A percentile compares a stretch with the other conserved stretches of the same genome.
These are phyloP conservation scores for Solanum lignicaule DNA, from an alignment of 257 asterid genomes.

Conservation along the genomic window DNA sequence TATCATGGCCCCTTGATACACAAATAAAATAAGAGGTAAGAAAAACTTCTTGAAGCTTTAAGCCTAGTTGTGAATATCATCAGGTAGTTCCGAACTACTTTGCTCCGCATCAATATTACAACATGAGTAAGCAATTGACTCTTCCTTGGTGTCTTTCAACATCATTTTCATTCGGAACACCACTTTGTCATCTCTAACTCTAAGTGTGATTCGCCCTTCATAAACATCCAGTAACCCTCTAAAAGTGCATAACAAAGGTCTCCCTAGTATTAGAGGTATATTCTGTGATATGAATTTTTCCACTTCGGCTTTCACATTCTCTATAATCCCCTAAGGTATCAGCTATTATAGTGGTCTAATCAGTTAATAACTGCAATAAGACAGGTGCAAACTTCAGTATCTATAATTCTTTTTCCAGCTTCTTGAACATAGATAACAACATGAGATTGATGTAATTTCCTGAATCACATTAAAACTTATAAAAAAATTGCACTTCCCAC, in stretches of 20 bases:
- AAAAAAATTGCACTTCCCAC: neutral
- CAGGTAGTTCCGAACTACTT: neutral
- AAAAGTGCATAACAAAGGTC: neutral
- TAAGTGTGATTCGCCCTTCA: neutral
- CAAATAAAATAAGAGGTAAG: neutral
- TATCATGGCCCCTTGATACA: neutral
- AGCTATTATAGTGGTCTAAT: neutral
- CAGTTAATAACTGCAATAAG: neutral
- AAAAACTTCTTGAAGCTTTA: neutral
- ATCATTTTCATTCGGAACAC: neutral
- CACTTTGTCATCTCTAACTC: neutral
- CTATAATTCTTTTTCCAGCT: neutral
- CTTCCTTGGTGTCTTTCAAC: neutral
- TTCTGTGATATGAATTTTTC: neutral
- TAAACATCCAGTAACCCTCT: neutral
- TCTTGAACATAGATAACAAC: neutral
- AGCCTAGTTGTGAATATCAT: neutral
- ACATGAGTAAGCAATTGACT: neutral
- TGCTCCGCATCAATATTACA: neutral
- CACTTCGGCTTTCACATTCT: neutral
- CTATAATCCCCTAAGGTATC: neutral
- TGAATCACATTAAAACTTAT: neutral
- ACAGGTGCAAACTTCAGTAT: neutral
- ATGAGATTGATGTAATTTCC: neutral
- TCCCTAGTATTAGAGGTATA: neutral